phyloP scores from a whole-genome alignment of 164 flowering plant species.

The Sextonia rubra region DNA sequence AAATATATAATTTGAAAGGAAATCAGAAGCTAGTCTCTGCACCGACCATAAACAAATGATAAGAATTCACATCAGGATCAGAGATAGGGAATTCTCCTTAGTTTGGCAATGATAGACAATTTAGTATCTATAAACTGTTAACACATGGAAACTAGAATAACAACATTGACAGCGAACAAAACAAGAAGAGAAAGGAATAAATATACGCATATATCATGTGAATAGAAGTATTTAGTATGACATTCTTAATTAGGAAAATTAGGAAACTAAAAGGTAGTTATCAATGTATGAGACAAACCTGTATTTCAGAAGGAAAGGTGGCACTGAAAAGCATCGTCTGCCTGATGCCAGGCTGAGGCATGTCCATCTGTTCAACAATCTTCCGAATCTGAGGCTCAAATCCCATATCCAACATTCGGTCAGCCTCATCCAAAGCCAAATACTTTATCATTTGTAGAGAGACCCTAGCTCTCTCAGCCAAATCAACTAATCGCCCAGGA shows the following conservation, averaged over 20 bases:
- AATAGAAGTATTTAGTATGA: neutral
- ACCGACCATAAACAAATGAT: neutral
- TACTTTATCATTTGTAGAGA: conserved; percentile 45
- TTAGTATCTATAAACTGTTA: neutral
- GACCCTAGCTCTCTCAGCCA: conserved; percentile 53
- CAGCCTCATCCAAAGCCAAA: conserved; percentile 67
- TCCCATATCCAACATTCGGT: conserved; percentile 69
- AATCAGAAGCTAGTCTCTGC: conserved; percentile 56
- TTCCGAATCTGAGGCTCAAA: conserved; percentile 62
- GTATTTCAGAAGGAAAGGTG: conserved; percentile 63
- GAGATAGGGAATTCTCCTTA: neutral
- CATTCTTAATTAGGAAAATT: neutral
- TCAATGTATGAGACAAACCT: conserved; percentile 24
- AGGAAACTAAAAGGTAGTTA: neutral
- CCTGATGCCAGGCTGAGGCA: conserved; percentile 48
- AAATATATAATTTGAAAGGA: conserved; percentile 51
- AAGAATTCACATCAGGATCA: neutral
- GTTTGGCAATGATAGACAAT: too few relatives aligned
- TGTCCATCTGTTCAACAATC: conserved; percentile 54
- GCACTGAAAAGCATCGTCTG: conserved; percentile 72
- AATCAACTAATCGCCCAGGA: conserved; percentile 64
- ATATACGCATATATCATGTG: neutral
- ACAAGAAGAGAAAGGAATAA: neutral
- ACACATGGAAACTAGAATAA: too few relatives aligned
- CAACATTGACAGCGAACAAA: neutral